Base-by-base conservation (phyloP, 106 monocot species). In the Triglochin maritima region DNA sequence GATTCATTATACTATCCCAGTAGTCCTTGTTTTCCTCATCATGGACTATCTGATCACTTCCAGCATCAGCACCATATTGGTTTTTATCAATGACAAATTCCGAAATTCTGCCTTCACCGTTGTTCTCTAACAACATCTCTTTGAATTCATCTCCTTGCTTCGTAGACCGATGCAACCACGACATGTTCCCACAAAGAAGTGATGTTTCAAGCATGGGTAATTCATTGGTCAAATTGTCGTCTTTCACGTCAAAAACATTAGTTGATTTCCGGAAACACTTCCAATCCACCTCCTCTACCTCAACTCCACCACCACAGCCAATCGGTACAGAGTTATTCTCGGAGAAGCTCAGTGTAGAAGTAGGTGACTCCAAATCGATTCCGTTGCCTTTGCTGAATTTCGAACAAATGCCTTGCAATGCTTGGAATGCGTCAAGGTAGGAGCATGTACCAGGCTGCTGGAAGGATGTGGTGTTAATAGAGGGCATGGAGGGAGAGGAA, bases 341-440 rank as follows among this genome's bases (percentile, higher is more conserved):
- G 2, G 88, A 80, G 81, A 84, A 82, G 82, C 82, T 82, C 55
- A 81, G 45, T 8, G 88, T 82, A 5, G 88, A 88, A 16, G 88
- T 82, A 1, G 88, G 88, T 7, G 83, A 84, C 65, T 84, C 84
- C 6, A 79, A 78, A 48, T 81, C 81, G 45, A 82, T 60, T 2
- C 59, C 17, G 41, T 41, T 16, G 2, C 53, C 4, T 43, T 48
- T 61, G 13, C 44, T 64, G 62, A 29, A 13, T 46, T 62, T 46
- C 7, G 59, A 17, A 59, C 76, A 65, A n/a, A 48, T 60, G 44
- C 63, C 64, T 45, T 81, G 77, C 80, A 77, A 75, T 14, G 81
- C 52, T 43, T 60, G 50, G 44, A 81, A 72, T 50, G 56, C 57
- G 58, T 80, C 76, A 45, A 64, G 50, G 15, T 60, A 75, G 6